These are phyloP conservation scores for Geotrichum reessii DNA, from an alignment of 1,139 yeast genomes.

Conservation along the genomic window DNA sequence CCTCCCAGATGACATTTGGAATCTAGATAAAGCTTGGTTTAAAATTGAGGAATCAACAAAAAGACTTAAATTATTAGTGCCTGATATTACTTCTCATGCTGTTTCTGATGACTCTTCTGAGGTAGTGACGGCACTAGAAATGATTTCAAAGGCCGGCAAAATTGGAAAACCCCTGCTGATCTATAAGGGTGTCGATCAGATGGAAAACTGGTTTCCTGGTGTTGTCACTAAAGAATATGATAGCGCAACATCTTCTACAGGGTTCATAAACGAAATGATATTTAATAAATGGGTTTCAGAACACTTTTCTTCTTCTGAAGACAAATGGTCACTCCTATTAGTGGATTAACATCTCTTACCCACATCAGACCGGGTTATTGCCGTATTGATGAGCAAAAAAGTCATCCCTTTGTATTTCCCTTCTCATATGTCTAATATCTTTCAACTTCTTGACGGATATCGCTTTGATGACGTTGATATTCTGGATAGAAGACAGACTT, in stretches of 20 bases:
- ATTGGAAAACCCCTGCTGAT: background rate
- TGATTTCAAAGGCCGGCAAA: background rate
- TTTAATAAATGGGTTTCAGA: background rate
- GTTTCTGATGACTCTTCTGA: background rate
- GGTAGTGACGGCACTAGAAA: background rate
- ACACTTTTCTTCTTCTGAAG: background rate
- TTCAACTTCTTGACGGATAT: background rate
- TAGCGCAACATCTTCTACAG: background rate
- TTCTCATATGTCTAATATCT: background rate
- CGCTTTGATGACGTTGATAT: background rate
- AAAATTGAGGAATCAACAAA: background rate
- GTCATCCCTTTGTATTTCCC: background rate
- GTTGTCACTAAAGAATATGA: background rate
- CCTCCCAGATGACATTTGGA: background rate
- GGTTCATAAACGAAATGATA: background rate
- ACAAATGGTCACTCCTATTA: background rate
- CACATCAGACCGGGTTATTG: background rate
- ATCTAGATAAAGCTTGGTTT: background rate
- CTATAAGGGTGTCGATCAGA: background rate
- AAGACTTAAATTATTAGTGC: background rate
- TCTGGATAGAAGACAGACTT: background rate
- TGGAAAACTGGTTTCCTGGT: background rate
- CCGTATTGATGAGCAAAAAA: background rate
- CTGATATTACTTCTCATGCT: background rate
- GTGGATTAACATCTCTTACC: background rate